phyloP scores from a whole-genome alignment of 768 basidiomycete genomes.

The Leccinum barrowsii region DNA sequence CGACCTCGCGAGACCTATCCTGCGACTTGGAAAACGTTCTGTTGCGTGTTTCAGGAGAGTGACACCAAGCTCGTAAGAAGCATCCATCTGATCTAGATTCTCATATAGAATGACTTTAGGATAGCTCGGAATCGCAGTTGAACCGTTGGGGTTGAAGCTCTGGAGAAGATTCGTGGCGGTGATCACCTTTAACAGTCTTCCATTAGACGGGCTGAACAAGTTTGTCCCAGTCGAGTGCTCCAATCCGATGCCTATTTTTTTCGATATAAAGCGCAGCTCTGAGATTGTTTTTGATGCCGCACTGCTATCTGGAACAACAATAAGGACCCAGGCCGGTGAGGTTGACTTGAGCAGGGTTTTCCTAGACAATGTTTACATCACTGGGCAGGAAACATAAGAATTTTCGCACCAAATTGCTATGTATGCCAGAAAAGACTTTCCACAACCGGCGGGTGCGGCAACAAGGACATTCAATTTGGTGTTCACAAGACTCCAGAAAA shows the following conservation, averaged over 20 bases:
- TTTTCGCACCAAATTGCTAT: constrained; percentile 65
- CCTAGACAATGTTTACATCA: constrained; percentile 40
- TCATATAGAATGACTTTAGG: constrained; percentile 77
- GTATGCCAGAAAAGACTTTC: constrained; percentile 75
- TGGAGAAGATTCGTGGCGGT: constrained; percentile 52
- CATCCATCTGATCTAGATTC: constrained; percentile 78
- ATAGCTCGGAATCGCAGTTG: constrained; percentile 26
- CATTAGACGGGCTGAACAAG: constrained; percentile 35
- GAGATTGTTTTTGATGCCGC: constrained; percentile 53
- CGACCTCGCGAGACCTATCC: constrained; percentile 74
- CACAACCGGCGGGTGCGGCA: constrained; percentile 75
- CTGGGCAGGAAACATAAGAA: background rate
- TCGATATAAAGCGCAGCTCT: constrained; percentile 44
- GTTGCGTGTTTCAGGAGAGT: constrained; percentile 66
- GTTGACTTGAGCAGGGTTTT: constrained; percentile 44
- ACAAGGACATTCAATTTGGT: constrained; percentile 66
- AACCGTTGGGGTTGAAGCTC: constrained; percentile 35
- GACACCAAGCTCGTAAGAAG: constrained; percentile 78
- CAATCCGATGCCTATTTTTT: constrained; percentile 37
- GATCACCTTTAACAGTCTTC: constrained; percentile 51
- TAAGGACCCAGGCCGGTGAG: constrained; percentile 51
- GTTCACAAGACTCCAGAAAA: constrained; percentile 76
- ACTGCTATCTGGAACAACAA: constrained; percentile 59
- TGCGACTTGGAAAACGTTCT: constrained; percentile 60
- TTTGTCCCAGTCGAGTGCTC: constrained; percentile 29